These are phyloP conservation scores for Daldinia eschscholtzii DNA, from an alignment of 2,329 filamentous ascomycete genomes.

Conservation along the genomic window DNA sequence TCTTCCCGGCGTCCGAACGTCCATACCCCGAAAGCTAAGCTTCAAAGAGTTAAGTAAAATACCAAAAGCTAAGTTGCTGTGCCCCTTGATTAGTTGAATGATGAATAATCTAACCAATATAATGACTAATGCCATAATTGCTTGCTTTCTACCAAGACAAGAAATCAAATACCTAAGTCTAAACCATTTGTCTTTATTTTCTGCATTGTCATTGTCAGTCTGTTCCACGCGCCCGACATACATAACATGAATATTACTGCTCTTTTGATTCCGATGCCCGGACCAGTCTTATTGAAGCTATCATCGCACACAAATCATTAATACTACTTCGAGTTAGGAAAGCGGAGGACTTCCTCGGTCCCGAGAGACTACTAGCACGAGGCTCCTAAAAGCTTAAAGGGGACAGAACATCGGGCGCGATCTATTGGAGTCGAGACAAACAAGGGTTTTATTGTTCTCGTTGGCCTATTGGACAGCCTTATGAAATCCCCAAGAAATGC, in stretches of 20 bases:
- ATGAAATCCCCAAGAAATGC: slow-evolving; percentile 15
- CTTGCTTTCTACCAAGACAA: neutral
- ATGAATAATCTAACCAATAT: slow-evolving; percentile 29
- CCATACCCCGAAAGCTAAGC: slow-evolving; percentile 28
- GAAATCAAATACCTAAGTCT: neutral
- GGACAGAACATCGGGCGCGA: slow-evolving; percentile 8
- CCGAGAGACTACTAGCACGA: slow-evolving; percentile 31
- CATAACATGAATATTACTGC: neutral
- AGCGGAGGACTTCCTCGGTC: slow-evolving; percentile 27
- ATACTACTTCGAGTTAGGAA: slow-evolving; percentile 2
- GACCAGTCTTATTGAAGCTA: slow-evolving; percentile 7
- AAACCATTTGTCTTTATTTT: neutral
- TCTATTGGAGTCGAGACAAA: slow-evolving; percentile 28
- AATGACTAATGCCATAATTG: slow-evolving; percentile 23
- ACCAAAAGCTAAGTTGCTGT: neutral
- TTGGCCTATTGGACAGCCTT: slow-evolving; percentile 38
- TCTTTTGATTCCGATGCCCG: neutral
- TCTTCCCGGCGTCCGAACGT: slow-evolving; percentile 39
- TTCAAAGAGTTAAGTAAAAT: slow-evolving; percentile 8
- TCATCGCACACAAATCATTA: slow-evolving; percentile 1
- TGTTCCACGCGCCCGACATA: neutral
- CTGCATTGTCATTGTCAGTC: neutral
- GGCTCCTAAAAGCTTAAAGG: slow-evolving; percentile 22
- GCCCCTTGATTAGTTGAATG: slow-evolving; percentile 13
- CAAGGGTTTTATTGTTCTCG: slow-evolving; percentile 15